Evolutionary conservation across 768 basidiomycete genomes (phyloP), one percentile per base, ranked within the genome.

Genomic region (Trametes cingulata): DNA sequence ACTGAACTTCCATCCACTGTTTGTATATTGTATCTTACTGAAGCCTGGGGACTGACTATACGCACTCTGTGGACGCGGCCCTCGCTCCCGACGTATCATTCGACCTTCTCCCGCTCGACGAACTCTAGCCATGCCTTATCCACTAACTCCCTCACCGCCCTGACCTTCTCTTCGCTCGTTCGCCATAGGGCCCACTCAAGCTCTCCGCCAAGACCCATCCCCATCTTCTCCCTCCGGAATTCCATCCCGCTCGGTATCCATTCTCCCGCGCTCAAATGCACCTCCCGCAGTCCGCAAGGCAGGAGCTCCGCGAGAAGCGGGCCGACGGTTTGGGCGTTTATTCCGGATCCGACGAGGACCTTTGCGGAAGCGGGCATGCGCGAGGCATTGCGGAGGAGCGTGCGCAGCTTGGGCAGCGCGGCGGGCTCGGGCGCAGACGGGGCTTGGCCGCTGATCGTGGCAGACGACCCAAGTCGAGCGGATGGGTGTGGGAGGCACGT

Each of bases 271-370:
- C 90, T 92, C 58, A 92, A 68, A 69, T 93, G 91, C 1, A 93
- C 76, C 70, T 93, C 90, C 22, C 73, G 74, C 22, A 91, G 69
- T 6, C 87, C 87, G 24, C 79, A 73, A 0, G 85, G 82, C 22
- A 84, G 65, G 37, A 92, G 75, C 19, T 73, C 64, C 20, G 77
- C 66, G 50, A 90, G 74, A 35, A 93, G 46, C 12, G 64, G 52
- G 1, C 74, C 69, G n/a, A 86, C 73, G 1, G 82, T 90, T 9
- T 75, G 66, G 7, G 78, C 69, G 64, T 87, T 90, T 55, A 93
- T 84, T 1, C 91, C 91, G 12, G 89, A 88, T 4, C 91, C 91
- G 2, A 90, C 87, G 62, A 93, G 81, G 49, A 94, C 80, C 9
- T 27, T 57, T 15, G 61, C 59, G 47, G 91, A 78, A 4, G 39